phyloP scores from a whole-genome alignment of 352 stramenopile species.

The Stramenopiles sp. region DNA sequence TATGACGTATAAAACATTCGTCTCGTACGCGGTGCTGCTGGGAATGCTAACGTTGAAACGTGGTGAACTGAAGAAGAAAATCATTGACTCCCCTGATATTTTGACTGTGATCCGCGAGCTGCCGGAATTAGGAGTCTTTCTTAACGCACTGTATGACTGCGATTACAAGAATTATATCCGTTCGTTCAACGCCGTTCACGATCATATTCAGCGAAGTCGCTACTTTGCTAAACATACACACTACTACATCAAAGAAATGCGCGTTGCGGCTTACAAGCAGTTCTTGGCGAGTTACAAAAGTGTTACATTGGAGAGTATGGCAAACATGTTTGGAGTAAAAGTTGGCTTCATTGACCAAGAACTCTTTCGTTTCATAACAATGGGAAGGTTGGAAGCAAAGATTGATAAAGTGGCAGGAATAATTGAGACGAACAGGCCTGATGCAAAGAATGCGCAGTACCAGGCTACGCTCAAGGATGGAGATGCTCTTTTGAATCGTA shows the following conservation, averaged over 20 bases:
- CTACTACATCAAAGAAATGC: conserved; percentile 86
- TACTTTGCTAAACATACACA: conserved; percentile 72
- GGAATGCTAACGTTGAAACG: conserved; percentile 76
- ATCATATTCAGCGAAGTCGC: conserved; percentile 63
- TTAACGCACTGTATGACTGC: conserved; percentile 89
- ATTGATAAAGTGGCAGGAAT: conserved; percentile 95
- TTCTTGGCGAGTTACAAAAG: conserved; percentile 90
- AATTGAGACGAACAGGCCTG: conserved; percentile 92
- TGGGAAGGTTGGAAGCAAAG: conserved; percentile 85
- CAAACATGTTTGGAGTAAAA: conserved; percentile 78
- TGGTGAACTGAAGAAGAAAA: conserved; percentile 87
- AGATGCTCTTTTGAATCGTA: conserved; percentile 90
- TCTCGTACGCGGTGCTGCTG: conserved; percentile 87
- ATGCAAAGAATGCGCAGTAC: conserved; percentile 97
- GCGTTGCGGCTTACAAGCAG: conserved; percentile 88
- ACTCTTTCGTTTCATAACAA: conserved; percentile 89
- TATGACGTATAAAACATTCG: conserved; percentile 87
- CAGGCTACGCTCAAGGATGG: conserved; percentile 94
- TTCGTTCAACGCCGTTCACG: conserved; percentile 35
- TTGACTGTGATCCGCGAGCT: conserved; percentile 60
- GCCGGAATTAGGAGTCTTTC: conserved; percentile 46
- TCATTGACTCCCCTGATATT: conserved; percentile 90
- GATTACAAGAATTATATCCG: conserved; percentile 92
- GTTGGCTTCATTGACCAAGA: conserved; percentile 83
- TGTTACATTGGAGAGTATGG: conserved; percentile 89